Evolutionary conservation across 2,329 filamentous ascomycete species (phyloP), one percentile per base, ranked within the genome.

Genomic region (Fonsecaea multimorphosa): DNA sequence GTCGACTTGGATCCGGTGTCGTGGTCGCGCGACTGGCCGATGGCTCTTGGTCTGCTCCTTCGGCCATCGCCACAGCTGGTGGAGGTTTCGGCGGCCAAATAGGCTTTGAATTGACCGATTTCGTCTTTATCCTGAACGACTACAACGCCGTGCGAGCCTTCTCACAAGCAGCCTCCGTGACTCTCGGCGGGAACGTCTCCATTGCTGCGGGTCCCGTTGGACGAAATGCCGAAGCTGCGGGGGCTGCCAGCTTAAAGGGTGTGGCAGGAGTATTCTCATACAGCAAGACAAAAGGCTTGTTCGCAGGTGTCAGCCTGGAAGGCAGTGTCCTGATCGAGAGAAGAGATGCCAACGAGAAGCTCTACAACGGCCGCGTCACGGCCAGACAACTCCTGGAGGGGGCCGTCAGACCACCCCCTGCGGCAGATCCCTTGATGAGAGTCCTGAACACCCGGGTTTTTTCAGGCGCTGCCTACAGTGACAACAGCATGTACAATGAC

Each of bases 101-200:
- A 67, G 81, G 81, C 3, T 83, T 83, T 70, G 81, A 83, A 69
- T 73, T 83, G 66, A 83, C 81, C 36, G 81, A 83, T 71, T 99
- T 99, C 76, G 95, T 99, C 76, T 98, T 99, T 80, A 97, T 99
- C 71, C 88, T 99, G 70, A 99, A 99, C 80, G 94, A 99, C 76
- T 83, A 88, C 49, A 87, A 84, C 65, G 94, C 95, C 52, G 94
- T 99, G 71, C 92, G 92, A 78, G 93, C 94, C 8, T 98, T 99
- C 79, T 92, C 93, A 5, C 94, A 98, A 78, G 88, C 90, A 44
- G 95, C 95, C 3, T 94, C 91, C 61, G 83, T 99, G 68, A 98
- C 95, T 3, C 85, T 99, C 6, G 95, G 95, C 73, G 95, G 95
- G 70, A 99, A 99, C 75, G 95, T 98, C 38, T 97, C 92, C 3